Conservation (phyloP, 2,329 filamentous ascomycete species). For the Magnaporthiopsis poae region DNA sequence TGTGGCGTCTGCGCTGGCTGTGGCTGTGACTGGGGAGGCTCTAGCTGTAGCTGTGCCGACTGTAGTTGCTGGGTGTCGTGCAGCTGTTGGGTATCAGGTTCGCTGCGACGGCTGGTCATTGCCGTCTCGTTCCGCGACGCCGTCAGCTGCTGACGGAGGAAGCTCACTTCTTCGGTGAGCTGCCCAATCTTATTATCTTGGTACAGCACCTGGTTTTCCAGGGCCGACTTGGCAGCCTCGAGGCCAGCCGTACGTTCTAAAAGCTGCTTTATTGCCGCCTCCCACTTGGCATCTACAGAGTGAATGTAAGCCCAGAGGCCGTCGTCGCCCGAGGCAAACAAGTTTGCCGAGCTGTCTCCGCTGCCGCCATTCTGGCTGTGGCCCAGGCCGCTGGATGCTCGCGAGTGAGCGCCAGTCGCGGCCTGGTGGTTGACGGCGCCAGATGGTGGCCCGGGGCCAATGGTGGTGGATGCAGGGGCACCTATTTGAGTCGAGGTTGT, state of each 20-base stretch:
- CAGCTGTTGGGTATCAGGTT: slow-evolving; percentile 4
- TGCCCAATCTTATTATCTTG: slow-evolving; percentile 26
- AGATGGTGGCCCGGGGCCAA: neutral
- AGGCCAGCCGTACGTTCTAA: slow-evolving; percentile 20
- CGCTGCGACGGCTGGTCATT: slow-evolving; percentile 12
- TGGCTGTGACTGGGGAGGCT: neutral
- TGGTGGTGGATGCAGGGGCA: neutral
- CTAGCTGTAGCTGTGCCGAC: neutral
- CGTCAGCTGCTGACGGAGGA: slow-evolving; percentile 12
- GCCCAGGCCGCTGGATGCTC: slow-evolving; percentile 38
- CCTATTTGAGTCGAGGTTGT: neutral
- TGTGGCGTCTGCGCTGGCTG: neutral
- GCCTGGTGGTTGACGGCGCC: slow-evolving; percentile 8
- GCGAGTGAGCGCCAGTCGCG: slow-evolving; percentile 19
- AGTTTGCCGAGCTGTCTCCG: slow-evolving; percentile 54
- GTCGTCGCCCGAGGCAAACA: slow-evolving; percentile 51
- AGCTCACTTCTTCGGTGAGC: slow-evolving; percentile 15
- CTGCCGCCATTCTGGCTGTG: slow-evolving; percentile 31
- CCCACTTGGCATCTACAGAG: slow-evolving; percentile 48
- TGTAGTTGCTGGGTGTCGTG: neutral
- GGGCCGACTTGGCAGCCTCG: slow-evolving; percentile 29
- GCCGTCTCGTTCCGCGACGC: slow-evolving; percentile 12
- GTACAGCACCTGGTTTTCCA: slow-evolving; percentile 26
- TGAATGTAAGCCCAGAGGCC: slow-evolving; percentile 65
- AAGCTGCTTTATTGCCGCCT: slow-evolving; percentile 10